These are phyloP conservation scores for Alloascoidea hylecoeti DNA, from an alignment of 805 yeast species.

Conservation along the genomic window DNA sequence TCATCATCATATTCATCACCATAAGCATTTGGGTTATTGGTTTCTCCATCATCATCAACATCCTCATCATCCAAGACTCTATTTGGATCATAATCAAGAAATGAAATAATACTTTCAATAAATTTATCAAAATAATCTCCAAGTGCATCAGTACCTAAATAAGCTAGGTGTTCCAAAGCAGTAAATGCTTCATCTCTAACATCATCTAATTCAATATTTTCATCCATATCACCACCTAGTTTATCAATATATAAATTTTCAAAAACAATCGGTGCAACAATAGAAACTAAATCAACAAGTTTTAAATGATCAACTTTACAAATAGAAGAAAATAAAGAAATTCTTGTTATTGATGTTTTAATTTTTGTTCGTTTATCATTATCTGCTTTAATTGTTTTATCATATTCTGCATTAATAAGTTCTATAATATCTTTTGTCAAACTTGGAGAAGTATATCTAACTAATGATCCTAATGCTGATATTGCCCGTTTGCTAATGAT, in stretches of 20 bases:
- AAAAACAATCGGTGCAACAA: constrained; percentile 12
- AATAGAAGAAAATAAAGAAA: constrained; percentile 11
- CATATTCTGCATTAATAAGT: constrained; percentile 7
- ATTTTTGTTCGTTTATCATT: background rate
- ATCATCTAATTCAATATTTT: constrained; percentile 26
- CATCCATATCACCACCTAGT: constrained; percentile 26
- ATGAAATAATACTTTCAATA: constrained; percentile 16
- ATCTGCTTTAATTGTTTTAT: background rate
- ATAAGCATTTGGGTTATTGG: constrained; percentile 15
- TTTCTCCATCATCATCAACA: constrained; percentile 12
- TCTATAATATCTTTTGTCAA: constrained; percentile 12
- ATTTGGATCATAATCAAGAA: constrained; percentile 34
- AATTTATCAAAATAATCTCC: constrained; percentile 15
- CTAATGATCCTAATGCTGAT: constrained; percentile 22
- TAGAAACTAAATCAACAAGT: constrained; percentile 10
- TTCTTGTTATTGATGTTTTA: constrained; percentile 6
- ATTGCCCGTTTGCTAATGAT: constrained; percentile 31
- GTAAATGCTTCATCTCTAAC: constrained; percentile 34
- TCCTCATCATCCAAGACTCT: constrained; percentile 2
- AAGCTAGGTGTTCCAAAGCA: constrained; percentile 24
- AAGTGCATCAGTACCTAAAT: constrained; percentile 21
- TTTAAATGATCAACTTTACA: constrained; percentile 15
- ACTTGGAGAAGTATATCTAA: constrained; percentile 12
- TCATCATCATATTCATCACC: constrained; percentile 23
- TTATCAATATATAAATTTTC: constrained; percentile 14